Conservation (phyloP, 2,329 filamentous ascomycete species). For the Penicillium janthinellum region DNA sequence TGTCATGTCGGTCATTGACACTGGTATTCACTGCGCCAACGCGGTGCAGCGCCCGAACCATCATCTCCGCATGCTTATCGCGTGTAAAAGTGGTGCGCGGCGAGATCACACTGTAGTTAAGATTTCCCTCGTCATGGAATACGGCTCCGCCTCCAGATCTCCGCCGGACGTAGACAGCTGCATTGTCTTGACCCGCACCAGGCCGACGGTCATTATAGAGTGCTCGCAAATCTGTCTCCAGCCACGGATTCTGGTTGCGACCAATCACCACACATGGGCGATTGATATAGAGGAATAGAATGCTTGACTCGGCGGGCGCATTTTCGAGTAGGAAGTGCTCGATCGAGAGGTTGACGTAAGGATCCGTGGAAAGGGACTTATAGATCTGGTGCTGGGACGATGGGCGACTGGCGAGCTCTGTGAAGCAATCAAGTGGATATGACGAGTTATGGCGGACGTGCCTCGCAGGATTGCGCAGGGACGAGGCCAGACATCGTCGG, state of each 20-base stretch:
- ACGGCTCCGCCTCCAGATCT: conserved; percentile 89
- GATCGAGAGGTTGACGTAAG: conserved; percentile 88
- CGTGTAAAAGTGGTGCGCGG: conserved; percentile 76
- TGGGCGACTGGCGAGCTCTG: conserved; percentile 37
- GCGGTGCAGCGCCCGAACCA: conserved; percentile 73
- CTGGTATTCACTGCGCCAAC: conserved; percentile 56
- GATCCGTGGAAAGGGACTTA: conserved; percentile 68
- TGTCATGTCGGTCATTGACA: conserved; percentile 92
- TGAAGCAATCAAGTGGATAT: conserved; percentile 33
- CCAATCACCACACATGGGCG: conserved; percentile 85
- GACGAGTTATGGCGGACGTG: conserved; percentile 34
- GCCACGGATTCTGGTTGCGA: conserved; percentile 97
- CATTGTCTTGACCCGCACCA: conserved; percentile 26
- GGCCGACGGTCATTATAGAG: conserved; percentile 50
- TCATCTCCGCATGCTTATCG: conserved; percentile 88
- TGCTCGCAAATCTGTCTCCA: conserved; percentile 75
- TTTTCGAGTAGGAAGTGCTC: conserved; percentile 86
- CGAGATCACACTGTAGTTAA: conserved; percentile 92
- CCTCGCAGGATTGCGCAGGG: conserved; percentile 11
- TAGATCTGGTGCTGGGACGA: conserved; percentile 64
- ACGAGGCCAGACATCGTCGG: conserved; percentile 21
- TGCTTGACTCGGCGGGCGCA: conserved; percentile 68
- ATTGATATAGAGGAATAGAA: conserved; percentile 89
- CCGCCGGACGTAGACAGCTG: conserved; percentile 71
- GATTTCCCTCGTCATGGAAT: conserved; percentile 89